Evolutionary conservation across 2,329 filamentous ascomycete species (phyloP).

Genomic region (Pseudogymnoascus sp.): DNA sequence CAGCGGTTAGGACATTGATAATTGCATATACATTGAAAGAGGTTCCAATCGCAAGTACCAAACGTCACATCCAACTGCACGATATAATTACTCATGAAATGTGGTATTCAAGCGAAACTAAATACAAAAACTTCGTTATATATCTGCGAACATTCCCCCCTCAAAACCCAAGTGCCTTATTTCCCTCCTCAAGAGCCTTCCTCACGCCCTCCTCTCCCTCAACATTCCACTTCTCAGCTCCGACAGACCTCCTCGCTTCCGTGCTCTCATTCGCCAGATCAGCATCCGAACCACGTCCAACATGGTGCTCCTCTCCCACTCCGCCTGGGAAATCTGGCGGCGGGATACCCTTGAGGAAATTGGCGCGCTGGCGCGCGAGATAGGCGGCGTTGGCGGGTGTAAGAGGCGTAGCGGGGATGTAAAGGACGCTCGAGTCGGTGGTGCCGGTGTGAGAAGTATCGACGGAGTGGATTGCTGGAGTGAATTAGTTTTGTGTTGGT

Average conservation of each 20-base stretch:
- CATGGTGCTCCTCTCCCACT: constrained; percentile 53
- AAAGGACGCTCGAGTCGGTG: constrained; percentile 73
- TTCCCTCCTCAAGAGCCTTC: background rate
- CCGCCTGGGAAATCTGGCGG: constrained; percentile 67
- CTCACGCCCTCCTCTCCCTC: background rate
- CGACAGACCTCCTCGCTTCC: background rate
- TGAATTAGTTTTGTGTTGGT: background rate
- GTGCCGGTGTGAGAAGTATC: constrained; percentile 68
- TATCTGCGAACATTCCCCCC: background rate
- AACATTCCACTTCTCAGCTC: background rate
- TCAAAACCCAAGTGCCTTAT: background rate
- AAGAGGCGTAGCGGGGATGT: constrained; percentile 79
- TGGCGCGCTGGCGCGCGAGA: constrained; percentile 60
- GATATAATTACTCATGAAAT: background rate
- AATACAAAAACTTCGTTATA: background rate
- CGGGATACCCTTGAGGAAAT: constrained; percentile 60
- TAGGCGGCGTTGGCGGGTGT: constrained; percentile 69
- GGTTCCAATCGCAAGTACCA: background rate
- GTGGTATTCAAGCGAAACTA: background rate
- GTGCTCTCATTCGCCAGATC: background rate
- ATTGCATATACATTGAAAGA: background rate
- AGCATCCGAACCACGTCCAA: constrained; percentile 34
- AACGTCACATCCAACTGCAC: too few relatives aligned
- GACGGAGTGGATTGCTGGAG: constrained; percentile 55
- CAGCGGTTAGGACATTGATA: background rate